Base-by-base conservation (phyloP, 2,329 filamentous ascomycete genomes). In the Claviceps sorghi region DNA sequence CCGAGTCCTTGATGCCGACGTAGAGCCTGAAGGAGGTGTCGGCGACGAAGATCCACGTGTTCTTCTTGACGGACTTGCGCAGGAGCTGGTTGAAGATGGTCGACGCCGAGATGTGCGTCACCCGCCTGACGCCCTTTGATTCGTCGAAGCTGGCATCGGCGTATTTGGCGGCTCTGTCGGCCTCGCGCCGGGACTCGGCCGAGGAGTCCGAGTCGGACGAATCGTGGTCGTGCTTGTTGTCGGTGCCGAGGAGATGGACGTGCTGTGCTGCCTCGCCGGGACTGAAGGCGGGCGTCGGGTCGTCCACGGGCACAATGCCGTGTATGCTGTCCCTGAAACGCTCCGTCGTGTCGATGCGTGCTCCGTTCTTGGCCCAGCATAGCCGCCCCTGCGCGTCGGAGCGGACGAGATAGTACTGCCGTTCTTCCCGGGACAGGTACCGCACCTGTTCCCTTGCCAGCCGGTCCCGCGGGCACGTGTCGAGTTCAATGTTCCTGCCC, bases 21-120 rank as follows among this genome's bases (percentile, higher is more conserved):
- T 95, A 95, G 0, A 95, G 73, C 1, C 86, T 80, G 65, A 90
- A 93, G 1, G 79, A 84, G 1, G 87, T 91, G 67, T 95, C 89
- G 26, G 86, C 84, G 8, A 90, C 89, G 61, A 95, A 96, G 57
- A 95, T 94, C 90, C 90, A 95, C 4, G 86, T 93, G 61, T 91
- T 90, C 56, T 88, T 88, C 65, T 83, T 86, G 41, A 89, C 85
- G 0, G 85, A 83, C 57, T 87, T 84, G 55, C 86, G 80, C 17
- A 93, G 74, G 6, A 95, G 73, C 57, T 86, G 84, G 65, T 93
- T 88, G 64, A 91, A 78, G 3, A 95, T 75, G 1, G 84, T 83
- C 0, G 83, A 79, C 1, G 84, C 79, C 5, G 79, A 86, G 2
- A 89, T 72, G 60, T 88, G 80, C 48, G 77, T 79, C 15, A 75